A percentile compares a stretch with the other conserved stretches of the same genome.
Conservation (phyloP, 129 eudicot genomes). For the Ambrosia trifida region DNA sequence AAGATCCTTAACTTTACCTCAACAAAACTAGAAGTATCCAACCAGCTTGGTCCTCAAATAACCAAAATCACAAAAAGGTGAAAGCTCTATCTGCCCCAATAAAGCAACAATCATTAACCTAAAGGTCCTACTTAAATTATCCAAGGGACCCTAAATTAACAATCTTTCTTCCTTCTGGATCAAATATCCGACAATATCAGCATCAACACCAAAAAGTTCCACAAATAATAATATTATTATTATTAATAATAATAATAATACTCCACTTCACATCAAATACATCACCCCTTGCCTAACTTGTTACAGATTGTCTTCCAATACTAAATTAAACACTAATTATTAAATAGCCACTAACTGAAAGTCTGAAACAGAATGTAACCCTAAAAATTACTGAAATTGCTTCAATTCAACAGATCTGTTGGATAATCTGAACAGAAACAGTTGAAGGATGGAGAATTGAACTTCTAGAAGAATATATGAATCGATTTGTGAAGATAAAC, state of each 20-base stretch:
- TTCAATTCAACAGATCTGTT: conserved; percentile 39
- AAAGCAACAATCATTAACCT: conserved; percentile 43
- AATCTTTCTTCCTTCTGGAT: conserved; percentile 32
- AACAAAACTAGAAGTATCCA: conserved; percentile 22
- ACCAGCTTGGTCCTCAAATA: conserved; percentile 29
- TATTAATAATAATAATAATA: background rate
- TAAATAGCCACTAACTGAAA: conserved; percentile 17
- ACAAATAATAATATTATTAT: conserved; percentile 30
- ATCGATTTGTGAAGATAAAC: conserved; percentile 31
- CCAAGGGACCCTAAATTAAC: conserved; percentile 58
- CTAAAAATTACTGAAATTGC: conserved; percentile 34
- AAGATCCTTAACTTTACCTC: background rate
- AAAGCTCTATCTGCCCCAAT: conserved; percentile 32
- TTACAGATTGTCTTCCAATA: conserved; percentile 14
- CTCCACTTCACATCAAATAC: conserved; percentile 24
- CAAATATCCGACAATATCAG: conserved; percentile 38
- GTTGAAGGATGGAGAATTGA: background rate
- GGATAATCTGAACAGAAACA: background rate
- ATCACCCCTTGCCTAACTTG: conserved; percentile 26
- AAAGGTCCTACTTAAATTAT: conserved; percentile 50
- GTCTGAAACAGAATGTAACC: conserved; percentile 17
- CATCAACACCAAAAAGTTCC: conserved; percentile 38
- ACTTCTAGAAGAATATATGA: conserved; percentile 15
- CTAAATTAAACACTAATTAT: conserved; percentile 24
- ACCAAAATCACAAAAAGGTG: conserved; percentile 52